Conservation (phyloP, 2,329 filamentous ascomycete species). For the Aspergillus pseudoterreus region DNA sequence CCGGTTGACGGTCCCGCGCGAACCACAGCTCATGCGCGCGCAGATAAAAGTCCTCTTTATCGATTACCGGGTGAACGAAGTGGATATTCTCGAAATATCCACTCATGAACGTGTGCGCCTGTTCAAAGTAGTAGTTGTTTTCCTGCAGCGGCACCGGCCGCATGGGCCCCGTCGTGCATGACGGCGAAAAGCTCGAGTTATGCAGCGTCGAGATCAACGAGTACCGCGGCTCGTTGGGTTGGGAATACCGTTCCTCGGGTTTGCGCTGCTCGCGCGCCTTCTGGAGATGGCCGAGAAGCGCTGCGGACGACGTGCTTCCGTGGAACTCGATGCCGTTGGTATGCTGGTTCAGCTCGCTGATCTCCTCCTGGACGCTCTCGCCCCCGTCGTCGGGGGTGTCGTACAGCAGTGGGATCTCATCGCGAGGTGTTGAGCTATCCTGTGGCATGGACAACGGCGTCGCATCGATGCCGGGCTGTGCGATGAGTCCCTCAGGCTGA, state of each 20-base stretch:
- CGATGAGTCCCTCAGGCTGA: slow-evolving; percentile 2
- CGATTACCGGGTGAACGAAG: slow-evolving; percentile 47
- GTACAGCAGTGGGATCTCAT: slow-evolving; percentile 10
- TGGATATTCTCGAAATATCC: slow-evolving; percentile 49
- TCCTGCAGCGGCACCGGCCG: slow-evolving; percentile 19
- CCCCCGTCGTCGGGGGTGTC: slow-evolving; percentile 20
- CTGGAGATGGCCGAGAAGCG: slow-evolving; percentile 43
- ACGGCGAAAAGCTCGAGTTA: slow-evolving; percentile 43
- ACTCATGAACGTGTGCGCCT: slow-evolving; percentile 46
- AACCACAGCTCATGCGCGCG: slow-evolving; percentile 46
- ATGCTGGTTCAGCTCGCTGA: slow-evolving; percentile 44
- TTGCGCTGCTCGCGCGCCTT: slow-evolving; percentile 24
- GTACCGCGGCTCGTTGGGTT: slow-evolving; percentile 21
- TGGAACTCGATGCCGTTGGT: slow-evolving; percentile 48
- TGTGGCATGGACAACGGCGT: slow-evolving; percentile 24
- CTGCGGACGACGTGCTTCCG: slow-evolving; percentile 46
- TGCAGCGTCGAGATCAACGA: slow-evolving; percentile 46
- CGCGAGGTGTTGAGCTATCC: slow-evolving; percentile 16
- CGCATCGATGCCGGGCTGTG: slow-evolving; percentile 12
- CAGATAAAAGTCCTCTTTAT: slow-evolving; percentile 43
- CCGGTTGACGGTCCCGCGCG: slow-evolving; percentile 23
- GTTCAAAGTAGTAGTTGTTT: slow-evolving; percentile 41
- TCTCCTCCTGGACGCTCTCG: slow-evolving; percentile 33
- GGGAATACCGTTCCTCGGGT: slow-evolving; percentile 11
- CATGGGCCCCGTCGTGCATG: slow-evolving; percentile 17